Evolutionary conservation across 768 basidiomycete species (phyloP).

Genomic region (Cyclocybe cylindracea): DNA sequence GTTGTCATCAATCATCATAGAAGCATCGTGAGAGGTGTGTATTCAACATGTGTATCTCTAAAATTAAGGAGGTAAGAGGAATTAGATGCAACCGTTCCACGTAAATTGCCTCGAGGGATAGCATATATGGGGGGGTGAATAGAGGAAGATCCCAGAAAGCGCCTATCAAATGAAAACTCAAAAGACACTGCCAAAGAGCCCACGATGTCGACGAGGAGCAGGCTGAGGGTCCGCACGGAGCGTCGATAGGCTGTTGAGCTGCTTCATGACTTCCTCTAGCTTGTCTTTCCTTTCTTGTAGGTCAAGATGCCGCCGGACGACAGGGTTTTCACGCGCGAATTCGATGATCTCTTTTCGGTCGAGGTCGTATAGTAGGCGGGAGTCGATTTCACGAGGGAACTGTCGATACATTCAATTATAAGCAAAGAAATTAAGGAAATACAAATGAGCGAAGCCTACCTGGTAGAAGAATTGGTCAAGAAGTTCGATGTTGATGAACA

Average conservation of each 20-base stretch:
- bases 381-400: conserved; percentile 98
- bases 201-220: conserved; percentile 69
- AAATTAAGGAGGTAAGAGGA: conserved; percentile 1
- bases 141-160: no score
- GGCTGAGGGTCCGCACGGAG: conserved; percentile 83
- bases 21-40: conserved; percentile 9
- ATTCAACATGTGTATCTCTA: not conserved
- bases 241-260: conserved; percentile 88
- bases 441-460: conserved; percentile 42
- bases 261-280: conserved; percentile 97
- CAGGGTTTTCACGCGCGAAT: conserved; percentile 95
- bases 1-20: no score
- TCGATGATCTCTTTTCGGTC: conserved; percentile 85
- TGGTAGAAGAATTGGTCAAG: conserved; percentile 99
- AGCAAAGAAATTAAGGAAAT: conserved; percentile 1
- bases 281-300: conserved; percentile 97
- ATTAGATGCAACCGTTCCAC: conserved; percentile 6
- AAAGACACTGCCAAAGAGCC: conserved; percentile 79
- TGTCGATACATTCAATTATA: conserved; percentile 26
- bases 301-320: conserved; percentile 84
- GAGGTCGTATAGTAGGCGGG: conserved; percentile 89
- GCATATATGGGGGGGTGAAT: conserved; percentile 5
- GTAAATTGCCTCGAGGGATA: conserved; percentile 2
- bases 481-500: conserved; percentile 99
- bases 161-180: conserved; percentile 23